Percentiles rank a stretch among this genome's conserved stretches.
Conservation (phyloP, 306 rosid species). For the Lithocarpus polystachyus region DNA sequence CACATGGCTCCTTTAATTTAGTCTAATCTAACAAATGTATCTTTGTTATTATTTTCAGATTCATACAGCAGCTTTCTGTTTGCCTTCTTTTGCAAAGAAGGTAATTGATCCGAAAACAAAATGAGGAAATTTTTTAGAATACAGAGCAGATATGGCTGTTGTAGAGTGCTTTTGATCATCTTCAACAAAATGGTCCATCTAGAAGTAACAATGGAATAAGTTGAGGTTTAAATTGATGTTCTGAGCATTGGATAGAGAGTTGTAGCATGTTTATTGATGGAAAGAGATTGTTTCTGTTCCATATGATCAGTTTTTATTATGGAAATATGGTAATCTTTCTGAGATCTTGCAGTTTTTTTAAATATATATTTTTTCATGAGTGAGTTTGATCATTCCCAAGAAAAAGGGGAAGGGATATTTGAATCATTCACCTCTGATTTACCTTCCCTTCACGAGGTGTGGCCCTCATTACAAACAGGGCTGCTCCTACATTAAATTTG, state of each 20-base stretch:
- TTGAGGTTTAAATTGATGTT: constrained; percentile 36
- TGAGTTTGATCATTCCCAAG: background rate
- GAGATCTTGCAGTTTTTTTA: background rate
- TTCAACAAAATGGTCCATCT: constrained; percentile 21
- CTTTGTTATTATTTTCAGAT: constrained; percentile 44
- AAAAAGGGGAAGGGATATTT: background rate
- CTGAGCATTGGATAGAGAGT: constrained; percentile 35
- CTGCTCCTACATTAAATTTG: background rate
- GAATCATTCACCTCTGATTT: background rate
- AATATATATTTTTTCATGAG: too few relatives aligned
- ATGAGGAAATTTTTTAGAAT: constrained; percentile 32
- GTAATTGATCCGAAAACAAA: constrained; percentile 57
- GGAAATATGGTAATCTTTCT: background rate
- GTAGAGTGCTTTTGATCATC: constrained; percentile 22
- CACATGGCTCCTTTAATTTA: background rate
- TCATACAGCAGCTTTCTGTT: constrained; percentile 92
- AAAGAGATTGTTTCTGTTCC: constrained; percentile 12
- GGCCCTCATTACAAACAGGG: background rate
- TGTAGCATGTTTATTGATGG: constrained; percentile 30
- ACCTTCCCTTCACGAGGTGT: too few relatives aligned
- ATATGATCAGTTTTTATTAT: constrained; percentile 13
- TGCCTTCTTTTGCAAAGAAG: constrained; percentile 93
- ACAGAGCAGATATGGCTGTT: constrained; percentile 4
- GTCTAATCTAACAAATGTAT: background rate
- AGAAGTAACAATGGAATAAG: constrained; percentile 43